Evolutionary conservation across 805 yeast species (phyloP), one percentile per base, ranked within the genome.

Genomic region (Metschnikowia kunwiensis): DNA sequence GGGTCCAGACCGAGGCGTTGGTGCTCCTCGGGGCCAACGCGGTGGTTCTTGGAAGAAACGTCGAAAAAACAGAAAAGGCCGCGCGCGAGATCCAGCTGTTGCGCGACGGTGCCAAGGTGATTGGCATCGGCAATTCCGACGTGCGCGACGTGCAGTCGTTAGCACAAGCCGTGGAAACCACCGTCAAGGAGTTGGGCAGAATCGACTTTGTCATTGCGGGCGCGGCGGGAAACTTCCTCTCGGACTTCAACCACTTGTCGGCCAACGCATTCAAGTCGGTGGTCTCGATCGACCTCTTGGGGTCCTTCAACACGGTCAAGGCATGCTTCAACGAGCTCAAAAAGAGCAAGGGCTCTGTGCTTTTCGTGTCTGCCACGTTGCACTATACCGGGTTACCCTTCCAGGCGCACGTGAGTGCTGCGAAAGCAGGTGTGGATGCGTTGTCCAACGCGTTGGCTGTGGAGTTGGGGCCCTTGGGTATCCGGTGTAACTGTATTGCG

Each of bases 341-440:
- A 30, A 67, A 73, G 53, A 75, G 74, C 50, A 78, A 77, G 58
- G 97, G 97, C 17, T 63, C 78, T 2, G 68, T 86, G 11, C 48
- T 89, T 9, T 87, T 89, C 50, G 85, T 91, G 13, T 77, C 89
- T 32, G 94, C 97, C 2, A 89, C 97, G 2, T 72, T 91, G 42
- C 97, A 91, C 61, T 86, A 85, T 60, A 75, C 78, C 50, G 97
- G 97, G 8, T 78, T 84, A 19, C 95, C 96, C 10, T 79, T 83
- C 65, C 97, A 91, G 62, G 53, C 79, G 5, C 97, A 91, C 53
- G 96, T 88, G 3, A 82, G 89, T 5, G 96, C 97, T 0, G 97
- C 97, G 3, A 91, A 91, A 62, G 96, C 97, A 1, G 97, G 96
- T 17, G 74, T 91, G 27, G 97, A 91, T 58, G 94, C 96, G 3